Evolutionary conservation across 106 monocot genomes (phyloP).

Genomic region (Triglochin maritima): DNA sequence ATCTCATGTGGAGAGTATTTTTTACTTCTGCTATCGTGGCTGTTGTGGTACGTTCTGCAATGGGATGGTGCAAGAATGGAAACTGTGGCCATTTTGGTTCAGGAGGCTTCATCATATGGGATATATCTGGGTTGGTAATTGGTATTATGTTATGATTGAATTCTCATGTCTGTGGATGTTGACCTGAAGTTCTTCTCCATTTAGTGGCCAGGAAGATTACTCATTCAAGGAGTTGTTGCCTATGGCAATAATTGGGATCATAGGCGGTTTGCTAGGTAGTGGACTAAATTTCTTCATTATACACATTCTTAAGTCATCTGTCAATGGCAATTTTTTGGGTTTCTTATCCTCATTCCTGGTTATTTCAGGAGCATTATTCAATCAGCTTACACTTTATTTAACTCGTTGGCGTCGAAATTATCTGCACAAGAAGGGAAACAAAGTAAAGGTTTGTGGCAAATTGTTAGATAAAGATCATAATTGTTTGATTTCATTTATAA

Average conservation of each 20-base stretch:
- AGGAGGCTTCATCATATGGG: slow-evolving; percentile 99
- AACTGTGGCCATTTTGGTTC: slow-evolving; percentile 99
- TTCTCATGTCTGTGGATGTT: slow-evolving; percentile 5
- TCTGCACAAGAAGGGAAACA: slow-evolving; percentile 83
- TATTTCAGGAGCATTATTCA: slow-evolving; percentile 83
- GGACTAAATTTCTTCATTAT: not conserved
- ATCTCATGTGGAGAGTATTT: slow-evolving; percentile 99
- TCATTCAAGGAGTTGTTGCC: slow-evolving; percentile 90
- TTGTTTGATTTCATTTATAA: not conserved
- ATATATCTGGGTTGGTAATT: slow-evolving; percentile 77
- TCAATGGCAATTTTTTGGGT: not conserved
- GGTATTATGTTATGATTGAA: not conserved
- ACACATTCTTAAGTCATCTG: not conserved
- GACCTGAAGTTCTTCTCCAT: slow-evolving; percentile 5
- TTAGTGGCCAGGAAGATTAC: slow-evolving; percentile 96
- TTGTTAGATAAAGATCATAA: not conserved
- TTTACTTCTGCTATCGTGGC: slow-evolving; percentile 99
- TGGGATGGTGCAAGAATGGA: slow-evolving; percentile 95
- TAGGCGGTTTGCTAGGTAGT: slow-evolving; percentile 89
- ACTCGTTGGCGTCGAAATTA: slow-evolving; percentile 77
- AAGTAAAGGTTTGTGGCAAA: slow-evolving; percentile 56
- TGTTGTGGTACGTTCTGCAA: slow-evolving; percentile 90
- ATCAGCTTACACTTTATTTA: slow-evolving; percentile 93
- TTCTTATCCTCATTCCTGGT: not conserved
- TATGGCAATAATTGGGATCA: slow-evolving; percentile 94